Percentiles rank a stretch among this genome's conserved stretches.
Evolutionary conservation across 768 basidiomycete species (phyloP).

Genomic region (Kwoniella mangroviensis): DNA sequence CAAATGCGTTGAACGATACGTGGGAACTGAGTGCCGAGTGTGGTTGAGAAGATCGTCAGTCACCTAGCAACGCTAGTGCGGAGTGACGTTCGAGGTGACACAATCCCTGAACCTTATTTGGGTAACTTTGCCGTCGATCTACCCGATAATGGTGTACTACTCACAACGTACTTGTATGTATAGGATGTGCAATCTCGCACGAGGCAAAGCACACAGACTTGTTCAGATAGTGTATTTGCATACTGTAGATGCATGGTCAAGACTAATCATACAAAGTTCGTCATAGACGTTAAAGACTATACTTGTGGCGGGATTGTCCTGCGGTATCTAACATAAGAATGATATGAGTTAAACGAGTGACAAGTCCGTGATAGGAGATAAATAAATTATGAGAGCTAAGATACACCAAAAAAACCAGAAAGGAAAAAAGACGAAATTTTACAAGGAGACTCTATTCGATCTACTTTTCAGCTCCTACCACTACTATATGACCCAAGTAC

Average conservation of each 20-base stretch:
- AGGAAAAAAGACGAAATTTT: neutral
- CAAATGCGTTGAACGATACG: neutral
- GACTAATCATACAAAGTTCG: slow-evolving; percentile 15
- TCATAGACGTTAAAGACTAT: neutral
- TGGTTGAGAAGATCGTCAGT: neutral
- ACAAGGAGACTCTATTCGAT: neutral
- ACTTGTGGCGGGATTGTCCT: slow-evolving; percentile 2
- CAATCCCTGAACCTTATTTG: neutral
- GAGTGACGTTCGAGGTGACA: neutral
- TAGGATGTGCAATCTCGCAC: no score
- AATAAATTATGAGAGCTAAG: slow-evolving; percentile 11
- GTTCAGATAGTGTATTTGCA: neutral
- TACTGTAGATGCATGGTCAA: neutral
- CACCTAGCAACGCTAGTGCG: neutral
- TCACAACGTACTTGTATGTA: no score
- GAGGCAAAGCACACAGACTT: neutral
- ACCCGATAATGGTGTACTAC: neutral
- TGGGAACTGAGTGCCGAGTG: neutral
- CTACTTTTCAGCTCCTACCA: slow-evolving; percentile 38
- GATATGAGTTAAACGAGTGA: slow-evolving; percentile 2
- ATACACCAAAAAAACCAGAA: slow-evolving; percentile 24
- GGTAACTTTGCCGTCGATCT: neutral
- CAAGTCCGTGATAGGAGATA: neutral
- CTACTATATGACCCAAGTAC: slow-evolving; percentile 44
- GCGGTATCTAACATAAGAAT: neutral